Evolutionary conservation across 805 yeast genomes (phyloP).

Genomic region (Schwanniomyces yamadae): DNA sequence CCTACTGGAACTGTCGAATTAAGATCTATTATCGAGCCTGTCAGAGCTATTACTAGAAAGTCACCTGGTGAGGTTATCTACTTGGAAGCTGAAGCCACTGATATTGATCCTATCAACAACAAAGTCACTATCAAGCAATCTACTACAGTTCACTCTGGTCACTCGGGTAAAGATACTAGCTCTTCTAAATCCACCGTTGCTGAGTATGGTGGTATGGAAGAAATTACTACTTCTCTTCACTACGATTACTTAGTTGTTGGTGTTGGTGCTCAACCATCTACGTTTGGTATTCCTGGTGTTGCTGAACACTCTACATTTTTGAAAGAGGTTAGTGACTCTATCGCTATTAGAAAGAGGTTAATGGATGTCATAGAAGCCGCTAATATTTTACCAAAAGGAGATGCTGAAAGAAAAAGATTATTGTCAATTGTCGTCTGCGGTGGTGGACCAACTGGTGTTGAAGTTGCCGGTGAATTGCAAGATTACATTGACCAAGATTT

Average conservation of each 20-base stretch:
- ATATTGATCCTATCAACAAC: conserved; percentile 72
- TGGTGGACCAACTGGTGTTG: conserved; percentile 99
- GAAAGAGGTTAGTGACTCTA: conserved; percentile 88
- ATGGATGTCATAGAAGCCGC: conserved; percentile 92
- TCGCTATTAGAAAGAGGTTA: conserved; percentile 74
- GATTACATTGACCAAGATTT: conserved; percentile 93
- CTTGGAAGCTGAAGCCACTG: conserved; percentile 87
- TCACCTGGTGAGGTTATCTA: conserved; percentile 74
- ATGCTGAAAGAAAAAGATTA: conserved; percentile 79
- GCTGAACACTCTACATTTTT: conserved; percentile 82
- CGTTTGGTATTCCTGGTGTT: conserved; percentile 95
- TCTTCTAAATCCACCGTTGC: conserved; percentile 40
- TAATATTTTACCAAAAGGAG: conserved; percentile 68
- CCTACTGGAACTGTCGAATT: conserved; percentile 91
- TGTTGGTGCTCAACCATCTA: conserved; percentile 93
- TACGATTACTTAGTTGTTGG: conserved; percentile 89
- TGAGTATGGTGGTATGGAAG: conserved; percentile 42
- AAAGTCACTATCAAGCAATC: conserved; percentile 62
- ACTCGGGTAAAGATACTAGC: conserved; percentile 49
- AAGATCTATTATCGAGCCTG: conserved; percentile 92
- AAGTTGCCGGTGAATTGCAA: conserved; percentile 93
- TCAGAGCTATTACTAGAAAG: conserved; percentile 80
- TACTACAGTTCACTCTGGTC: conserved; percentile 55
- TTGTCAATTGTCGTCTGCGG: conserved; percentile 91
- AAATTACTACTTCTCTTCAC: conserved; percentile 45